phyloP scores from a whole-genome alignment of 768 basidiomycete species.

The Scleroderma citrinum region DNA sequence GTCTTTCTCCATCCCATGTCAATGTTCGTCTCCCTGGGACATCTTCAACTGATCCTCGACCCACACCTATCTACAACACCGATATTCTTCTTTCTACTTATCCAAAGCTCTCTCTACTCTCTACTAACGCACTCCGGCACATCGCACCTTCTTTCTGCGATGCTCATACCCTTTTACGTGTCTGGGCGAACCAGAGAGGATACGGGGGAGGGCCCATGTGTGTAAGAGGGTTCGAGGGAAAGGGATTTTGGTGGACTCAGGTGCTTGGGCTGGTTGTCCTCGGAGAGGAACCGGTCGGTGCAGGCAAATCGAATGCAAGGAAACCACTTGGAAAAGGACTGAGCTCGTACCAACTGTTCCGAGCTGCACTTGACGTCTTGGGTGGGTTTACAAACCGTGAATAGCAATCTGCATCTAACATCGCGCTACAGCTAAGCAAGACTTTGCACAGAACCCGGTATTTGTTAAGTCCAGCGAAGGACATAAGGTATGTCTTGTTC shows the following conservation, averaged over 20 bases:
- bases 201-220: slow-evolving; percentile 58
- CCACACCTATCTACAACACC: slow-evolving; percentile 81
- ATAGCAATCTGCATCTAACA: slow-evolving; percentile 8
- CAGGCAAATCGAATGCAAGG: slow-evolving; percentile 30
- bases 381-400: slow-evolving; percentile 40
- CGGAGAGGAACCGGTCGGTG: slow-evolving; percentile 54
- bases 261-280: slow-evolving; percentile 54
- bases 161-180: slow-evolving; percentile 70
- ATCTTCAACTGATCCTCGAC: slow-evolving; percentile 15
- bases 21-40: slow-evolving; percentile 49
- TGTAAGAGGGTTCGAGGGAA: slow-evolving; percentile 63
- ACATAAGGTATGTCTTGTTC: slow-evolving; percentile 41
- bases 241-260: slow-evolving; percentile 64
- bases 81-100: slow-evolving; percentile 49
- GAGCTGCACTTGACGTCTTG: slow-evolving; percentile 78
- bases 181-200: slow-evolving; percentile 89
- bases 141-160: slow-evolving; percentile 58
- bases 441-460: slow-evolving; percentile 50
- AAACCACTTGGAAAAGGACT: slow-evolving; percentile 71
- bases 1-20: slow-evolving; percentile 68
- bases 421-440: slow-evolving; percentile 52
- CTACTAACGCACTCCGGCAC: slow-evolving; percentile 45
- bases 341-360: slow-evolving; percentile 87
- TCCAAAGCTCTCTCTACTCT: slow-evolving; percentile 33
- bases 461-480: slow-evolving; percentile 55